Base-by-base conservation (phyloP, 768 basidiomycete species). In the Mycena galopus region DNA sequence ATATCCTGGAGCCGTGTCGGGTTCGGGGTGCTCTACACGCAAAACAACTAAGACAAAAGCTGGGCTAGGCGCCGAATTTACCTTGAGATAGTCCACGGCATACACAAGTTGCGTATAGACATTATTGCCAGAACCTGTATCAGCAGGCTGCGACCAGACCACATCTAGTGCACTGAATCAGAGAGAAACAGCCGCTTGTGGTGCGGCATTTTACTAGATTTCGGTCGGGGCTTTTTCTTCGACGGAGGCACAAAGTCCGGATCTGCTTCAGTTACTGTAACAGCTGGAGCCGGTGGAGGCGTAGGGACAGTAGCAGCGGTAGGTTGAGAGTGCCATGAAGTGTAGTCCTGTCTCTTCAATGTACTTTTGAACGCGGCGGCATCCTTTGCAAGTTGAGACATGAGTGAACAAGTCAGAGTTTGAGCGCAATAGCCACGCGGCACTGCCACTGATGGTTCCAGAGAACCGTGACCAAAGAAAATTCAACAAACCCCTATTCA, bases 1-100 rank as follows among this genome's bases (percentile, higher is more conserved):
- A 97, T 86, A 79, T 97, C 96, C 80, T 96, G 92, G 57, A 97
- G 83, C 4, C 96, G 92, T 88, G 95, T 95, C 14, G 96, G 96
- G 71, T 90, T 92, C 69, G 88, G 90, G 27, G 93, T 91, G 1
- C 88, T 86, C 90, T 92, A 75, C 23, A 71, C 17, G 16, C 14
- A 50, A 21, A n/a, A 16, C 69, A 69, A 77, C 69, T 56, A 32
- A 56, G 51, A 63, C 37, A 5, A 32, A 19, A 30, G 47, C 61
- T 50, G 50, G 71, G 53, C 67, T 30, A 42, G 35, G 58, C 70
- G 57, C 29, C 37, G 51, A 51, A 77, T 81, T 68, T 77, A 93
- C 94, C 86, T 94, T 96, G 71, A 97, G 88, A 81, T 92, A 88
- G 74, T 91, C 91, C 29, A 97, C 91, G 8, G 93, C 93, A 78